Percentiles rank a stretch among this genome's conserved stretches.
phyloP scores from a whole-genome alignment of 768 basidiomycete genomes.

The Leccinum fibrillosum region DNA sequence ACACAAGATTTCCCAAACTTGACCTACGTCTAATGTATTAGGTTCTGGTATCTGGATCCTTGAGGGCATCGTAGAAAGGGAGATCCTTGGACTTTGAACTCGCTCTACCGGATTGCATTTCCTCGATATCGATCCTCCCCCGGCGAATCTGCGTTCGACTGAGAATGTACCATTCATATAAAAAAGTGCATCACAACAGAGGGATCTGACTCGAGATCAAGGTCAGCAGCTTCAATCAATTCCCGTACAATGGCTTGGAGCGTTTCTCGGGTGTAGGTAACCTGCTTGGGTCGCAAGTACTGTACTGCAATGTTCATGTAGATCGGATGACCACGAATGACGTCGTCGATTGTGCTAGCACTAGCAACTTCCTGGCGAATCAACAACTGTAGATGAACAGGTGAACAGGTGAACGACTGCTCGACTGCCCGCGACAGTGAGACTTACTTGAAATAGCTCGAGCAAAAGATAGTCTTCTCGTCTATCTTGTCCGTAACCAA shows the following conservation, averaged over 20 bases:
- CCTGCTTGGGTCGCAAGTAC: constrained; percentile 82
- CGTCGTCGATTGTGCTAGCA: constrained; percentile 54
- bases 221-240: constrained; percentile 66
- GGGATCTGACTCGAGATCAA: constrained; percentile 90
- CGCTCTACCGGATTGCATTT: constrained; percentile 71
- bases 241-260: constrained; percentile 73
- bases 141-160: constrained; percentile 70
- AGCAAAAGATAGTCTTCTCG: constrained; percentile 91
- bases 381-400: constrained; percentile 50
- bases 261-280: constrained; percentile 73
- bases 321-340: constrained; percentile 73
- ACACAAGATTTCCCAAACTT: background rate
- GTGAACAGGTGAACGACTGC: background rate
- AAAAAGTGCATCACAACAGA: constrained; percentile 42
- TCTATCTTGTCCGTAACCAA: constrained; percentile 92
- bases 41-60: constrained; percentile 76
- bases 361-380: constrained; percentile 74
- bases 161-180: background rate
- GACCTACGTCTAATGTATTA: constrained; percentile 86
- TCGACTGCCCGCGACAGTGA: background rate
- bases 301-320: constrained; percentile 85
- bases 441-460: constrained; percentile 84
- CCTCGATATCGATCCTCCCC: constrained; percentile 73
- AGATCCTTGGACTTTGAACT: constrained; percentile 68
- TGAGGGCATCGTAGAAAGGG: constrained; percentile 77